Base-by-base conservation (phyloP, 1,139 yeast species). In the Suhomyces maxii region DNA sequence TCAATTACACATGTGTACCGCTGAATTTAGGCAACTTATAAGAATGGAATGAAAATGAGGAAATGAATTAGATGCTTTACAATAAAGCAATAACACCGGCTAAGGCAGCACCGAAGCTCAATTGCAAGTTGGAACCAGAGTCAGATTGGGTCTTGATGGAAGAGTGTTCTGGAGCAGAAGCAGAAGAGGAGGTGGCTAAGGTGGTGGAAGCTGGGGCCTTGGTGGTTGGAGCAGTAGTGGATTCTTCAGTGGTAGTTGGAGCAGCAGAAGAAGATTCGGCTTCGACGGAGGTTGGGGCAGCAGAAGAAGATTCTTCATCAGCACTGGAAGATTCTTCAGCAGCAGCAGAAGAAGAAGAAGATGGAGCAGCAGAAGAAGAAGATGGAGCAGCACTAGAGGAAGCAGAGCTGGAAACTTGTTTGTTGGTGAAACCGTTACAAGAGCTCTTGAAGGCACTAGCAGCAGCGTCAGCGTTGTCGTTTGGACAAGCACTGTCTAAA, bases 401-500 rank as follows among this genome's bases (percentile, higher is more conserved):
- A 26, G 46, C 34, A 25, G 53, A 38, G 11, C 49, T 39, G 18
- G 52, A 40, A 33, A 39, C 37, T 18, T 46, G 46, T 23, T 56
- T 56, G 41, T 50, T 53, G 43, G 57, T 53, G 56, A 64, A 71
- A 49, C 73, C 77, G 33, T 66, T 53, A 68, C 91, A 86, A 23
- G 82, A 61, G 52, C 66, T 55, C 64, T 79, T 63, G 66, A 87
- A 86, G 28, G 84, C 77, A 39, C 71, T 52, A 56, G 69, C 69
- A 49, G 95, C 95, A 47, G 76, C 66, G 45, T 69, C 80, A 37
- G 83, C 73, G 45, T 73, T 69, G 53, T 77, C 84, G 55, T 71
- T 64, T 53, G 95, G 93, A 73, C 96, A 89, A 51, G 73, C 76
- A 48, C 71, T 62, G 47, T 77, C 68, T 68, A 89, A 75, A 73